These are phyloP conservation scores for Amanita muscaria DNA, from an alignment of 768 basidiomycete genomes.

Conservation along the genomic window DNA sequence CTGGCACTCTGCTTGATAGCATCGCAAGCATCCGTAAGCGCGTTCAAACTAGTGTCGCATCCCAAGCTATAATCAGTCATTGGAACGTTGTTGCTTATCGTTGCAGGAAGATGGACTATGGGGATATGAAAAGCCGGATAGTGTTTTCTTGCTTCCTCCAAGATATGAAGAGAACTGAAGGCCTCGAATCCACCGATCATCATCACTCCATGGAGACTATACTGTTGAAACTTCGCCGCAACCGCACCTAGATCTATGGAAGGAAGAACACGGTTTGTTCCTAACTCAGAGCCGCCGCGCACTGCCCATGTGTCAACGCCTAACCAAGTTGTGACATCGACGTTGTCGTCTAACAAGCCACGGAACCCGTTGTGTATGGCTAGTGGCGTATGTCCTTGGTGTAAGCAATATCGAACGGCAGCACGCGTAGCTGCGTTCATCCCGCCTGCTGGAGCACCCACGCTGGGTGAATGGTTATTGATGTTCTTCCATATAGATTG, in stretches of 20 bases:
- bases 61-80: constrained; percentile 95
- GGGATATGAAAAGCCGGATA: constrained; percentile 95
- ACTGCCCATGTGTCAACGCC: constrained; percentile 95
- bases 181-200: constrained; percentile 97
- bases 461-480: constrained; percentile 34
- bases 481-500: background rate
- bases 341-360: constrained; percentile 84
- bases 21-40: constrained; percentile 94
- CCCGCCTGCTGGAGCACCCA: constrained; percentile 95
- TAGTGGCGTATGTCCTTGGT: constrained; percentile 88
- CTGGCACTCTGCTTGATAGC: constrained; percentile 98
- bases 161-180: constrained; percentile 66
- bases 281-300: constrained; percentile 94
- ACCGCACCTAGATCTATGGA: constrained; percentile 80
- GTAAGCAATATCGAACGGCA: constrained; percentile 86
- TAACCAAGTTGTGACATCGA: constrained; percentile 87
- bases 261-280: constrained; percentile 88
- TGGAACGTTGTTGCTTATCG: constrained; percentile 97
- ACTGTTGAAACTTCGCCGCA: constrained; percentile 87
- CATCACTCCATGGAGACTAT: constrained; percentile 67
- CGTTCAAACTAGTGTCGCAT: constrained; percentile 95
- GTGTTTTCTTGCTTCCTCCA: constrained; percentile 71
- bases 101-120: constrained; percentile 92
- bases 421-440: constrained; percentile 98
- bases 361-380: constrained; percentile 95